Conservation (phyloP, 73 alveolate genomes). For the Symbiodinium natans region DNA sequence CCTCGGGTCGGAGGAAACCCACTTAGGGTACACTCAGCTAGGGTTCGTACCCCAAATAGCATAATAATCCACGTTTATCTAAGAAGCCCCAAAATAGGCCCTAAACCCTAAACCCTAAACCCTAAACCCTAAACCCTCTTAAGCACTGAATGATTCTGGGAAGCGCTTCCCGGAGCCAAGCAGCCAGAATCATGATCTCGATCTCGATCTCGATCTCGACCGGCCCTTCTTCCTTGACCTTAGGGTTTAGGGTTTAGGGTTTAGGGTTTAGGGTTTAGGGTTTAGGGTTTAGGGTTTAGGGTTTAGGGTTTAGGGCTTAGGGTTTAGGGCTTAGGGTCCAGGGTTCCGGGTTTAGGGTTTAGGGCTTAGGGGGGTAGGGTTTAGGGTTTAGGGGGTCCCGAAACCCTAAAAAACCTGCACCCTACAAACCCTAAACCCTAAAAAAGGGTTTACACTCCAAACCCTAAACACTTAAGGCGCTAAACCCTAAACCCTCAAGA, state of each 20-base stretch:
- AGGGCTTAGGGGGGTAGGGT: background rate
- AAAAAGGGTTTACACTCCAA: too few relatives aligned
- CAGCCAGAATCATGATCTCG: constrained; percentile 24
- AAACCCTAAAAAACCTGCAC: too few relatives aligned
- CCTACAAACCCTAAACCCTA: too few relatives aligned
- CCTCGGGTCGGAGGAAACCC: too few relatives aligned
- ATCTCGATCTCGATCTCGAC: constrained; percentile 58
- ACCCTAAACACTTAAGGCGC: background rate
- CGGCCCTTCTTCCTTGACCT: constrained; percentile 75
- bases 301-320: background rate
- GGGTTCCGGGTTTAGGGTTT: background rate
- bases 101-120: background rate
- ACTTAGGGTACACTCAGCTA: too few relatives aligned
- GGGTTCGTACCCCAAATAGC: too few relatives aligned
- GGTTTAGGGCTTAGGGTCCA: background rate
- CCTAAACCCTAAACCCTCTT: too few relatives aligned
- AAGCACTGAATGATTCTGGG: too few relatives aligned
- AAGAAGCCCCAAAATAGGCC: background rate
- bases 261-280: background rate
- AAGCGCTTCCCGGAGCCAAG: too few relatives aligned
- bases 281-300: background rate
- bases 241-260: background rate
- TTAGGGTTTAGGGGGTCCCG: background rate
- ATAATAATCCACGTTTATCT: too few relatives aligned
- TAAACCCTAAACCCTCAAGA: too few relatives aligned